Conservation (phyloP, 768 basidiomycete species). For the Suillus brevipes region DNA sequence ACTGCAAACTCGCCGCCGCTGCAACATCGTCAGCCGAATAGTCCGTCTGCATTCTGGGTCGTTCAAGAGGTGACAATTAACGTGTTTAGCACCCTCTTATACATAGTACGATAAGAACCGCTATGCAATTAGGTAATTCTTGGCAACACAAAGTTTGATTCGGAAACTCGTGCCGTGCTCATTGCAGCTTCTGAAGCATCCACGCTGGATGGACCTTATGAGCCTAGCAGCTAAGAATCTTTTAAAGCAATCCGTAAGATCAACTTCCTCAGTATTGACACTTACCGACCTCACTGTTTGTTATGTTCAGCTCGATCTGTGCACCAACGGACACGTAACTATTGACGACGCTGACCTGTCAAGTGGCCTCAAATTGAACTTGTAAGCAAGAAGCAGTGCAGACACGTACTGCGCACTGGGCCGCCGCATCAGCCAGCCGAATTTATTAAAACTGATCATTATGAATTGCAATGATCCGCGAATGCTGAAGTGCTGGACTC, state of each 20-base stretch:
- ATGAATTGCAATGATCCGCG: neutral
- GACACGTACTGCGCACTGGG: neutral
- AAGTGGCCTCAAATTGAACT: neutral
- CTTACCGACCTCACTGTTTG: no score
- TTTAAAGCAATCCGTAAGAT: no score
- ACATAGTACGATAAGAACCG: neutral
- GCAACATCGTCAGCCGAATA: neutral
- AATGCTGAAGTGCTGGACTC: neutral
- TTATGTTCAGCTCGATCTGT: no score
- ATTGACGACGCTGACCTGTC: neutral
- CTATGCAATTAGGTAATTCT: neutral
- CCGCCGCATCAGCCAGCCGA: neutral
- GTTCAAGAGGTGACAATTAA: neutral
- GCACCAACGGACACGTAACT: neutral
- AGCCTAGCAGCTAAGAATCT: no score
- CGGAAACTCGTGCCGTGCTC: neutral
- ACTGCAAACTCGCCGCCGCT: neutral
- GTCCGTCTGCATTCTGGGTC: neutral
- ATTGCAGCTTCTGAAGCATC: neutral
- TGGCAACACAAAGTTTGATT: neutral
- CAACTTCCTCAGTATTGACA: no score
- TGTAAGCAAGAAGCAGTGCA: neutral
- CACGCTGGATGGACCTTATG: no score
- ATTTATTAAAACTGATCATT: neutral
- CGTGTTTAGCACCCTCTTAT: neutral